Evolutionary conservation across 768 basidiomycete genomes (phyloP).

Genomic region (Trametes cubensis): DNA sequence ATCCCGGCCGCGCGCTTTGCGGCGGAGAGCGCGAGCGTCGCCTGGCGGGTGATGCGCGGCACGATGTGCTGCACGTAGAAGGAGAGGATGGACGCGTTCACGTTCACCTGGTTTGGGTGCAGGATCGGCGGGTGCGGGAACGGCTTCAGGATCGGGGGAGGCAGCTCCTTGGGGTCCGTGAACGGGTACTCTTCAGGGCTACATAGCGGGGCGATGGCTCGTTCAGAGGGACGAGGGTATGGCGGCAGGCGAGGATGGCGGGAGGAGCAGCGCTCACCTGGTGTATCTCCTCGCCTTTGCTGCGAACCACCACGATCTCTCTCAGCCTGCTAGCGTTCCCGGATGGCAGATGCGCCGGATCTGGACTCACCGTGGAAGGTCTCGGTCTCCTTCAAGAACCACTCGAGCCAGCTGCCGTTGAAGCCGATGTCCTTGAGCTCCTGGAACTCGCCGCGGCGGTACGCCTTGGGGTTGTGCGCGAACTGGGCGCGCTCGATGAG

Average conservation of each 20-base stretch:
- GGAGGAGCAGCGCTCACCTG: slow-evolving; percentile 52
- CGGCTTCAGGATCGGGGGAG: slow-evolving; percentile 76
- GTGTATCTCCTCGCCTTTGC: slow-evolving; percentile 96
- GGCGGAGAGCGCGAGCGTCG: slow-evolving; percentile 66
- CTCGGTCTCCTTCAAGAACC: slow-evolving; percentile 97
- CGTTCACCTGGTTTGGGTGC: slow-evolving; percentile 79
- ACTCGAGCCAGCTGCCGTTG: slow-evolving; percentile 90
- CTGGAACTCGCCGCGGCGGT: slow-evolving; percentile 75
- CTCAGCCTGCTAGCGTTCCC: background rate
- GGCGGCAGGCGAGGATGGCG: background rate
- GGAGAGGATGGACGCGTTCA: slow-evolving; percentile 80
- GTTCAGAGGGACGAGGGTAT: no score
- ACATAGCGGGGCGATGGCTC: slow-evolving; percentile 6
- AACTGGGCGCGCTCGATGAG: slow-evolving; percentile 98
- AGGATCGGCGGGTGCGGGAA: slow-evolving; percentile 77
- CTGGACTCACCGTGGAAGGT: slow-evolving; percentile 77
- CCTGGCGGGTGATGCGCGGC: slow-evolving; percentile 80
- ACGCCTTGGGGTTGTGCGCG: slow-evolving; percentile 89
- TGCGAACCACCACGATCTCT: slow-evolving; percentile 36
- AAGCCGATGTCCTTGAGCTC: slow-evolving; percentile 78
- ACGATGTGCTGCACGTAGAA: slow-evolving; percentile 91
- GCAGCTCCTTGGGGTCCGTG: slow-evolving; percentile 66
- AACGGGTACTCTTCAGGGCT: slow-evolving; percentile 99
- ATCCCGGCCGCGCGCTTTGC: slow-evolving; percentile 70
- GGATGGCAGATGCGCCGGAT: background rate